phyloP scores from a whole-genome alignment of 768 basidiomycete species.

The Russula olivacea region DNA sequence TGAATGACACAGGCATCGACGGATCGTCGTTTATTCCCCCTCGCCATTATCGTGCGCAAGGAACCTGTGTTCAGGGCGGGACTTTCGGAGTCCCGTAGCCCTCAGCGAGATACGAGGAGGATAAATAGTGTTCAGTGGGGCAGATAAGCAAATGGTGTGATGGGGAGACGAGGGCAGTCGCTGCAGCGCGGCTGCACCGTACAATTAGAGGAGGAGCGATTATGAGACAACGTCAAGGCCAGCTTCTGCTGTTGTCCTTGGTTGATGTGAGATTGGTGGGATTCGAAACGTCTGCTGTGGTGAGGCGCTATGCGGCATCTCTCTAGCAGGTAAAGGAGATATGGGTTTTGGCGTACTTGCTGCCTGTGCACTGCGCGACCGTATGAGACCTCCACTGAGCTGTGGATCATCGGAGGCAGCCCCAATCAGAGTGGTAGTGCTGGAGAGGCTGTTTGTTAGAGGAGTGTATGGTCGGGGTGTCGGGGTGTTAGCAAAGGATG shows the following conservation, averaged over 20 bases:
- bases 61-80: neutral
- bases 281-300: conserved; percentile 46
- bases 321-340: conserved; percentile 25
- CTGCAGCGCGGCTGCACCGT: neutral
- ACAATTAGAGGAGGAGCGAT: neutral
- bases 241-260: conserved; percentile 23
- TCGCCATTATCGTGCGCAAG: neutral
- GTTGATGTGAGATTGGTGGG: conserved; percentile 31
- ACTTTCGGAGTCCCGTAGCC: neutral
- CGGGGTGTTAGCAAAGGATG: conserved; percentile 63
- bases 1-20: conserved; percentile 1
- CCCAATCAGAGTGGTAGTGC: conserved; percentile 11
- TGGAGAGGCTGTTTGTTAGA: conserved; percentile 16
- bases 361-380: conserved; percentile 19
- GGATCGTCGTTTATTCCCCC: neutral
- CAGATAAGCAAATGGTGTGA: neutral
- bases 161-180: neutral
- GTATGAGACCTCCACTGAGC: conserved; percentile 16
- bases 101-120: neutral
- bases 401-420: conserved; percentile 13
- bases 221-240: conserved; percentile 16
- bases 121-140: neutral
- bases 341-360: neutral
- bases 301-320: conserved; percentile 50
- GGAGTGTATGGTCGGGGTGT: conserved; percentile 58